Conservation (phyloP, 495 filamentous ascomycete genomes). For the Neurospora sp. region DNA sequence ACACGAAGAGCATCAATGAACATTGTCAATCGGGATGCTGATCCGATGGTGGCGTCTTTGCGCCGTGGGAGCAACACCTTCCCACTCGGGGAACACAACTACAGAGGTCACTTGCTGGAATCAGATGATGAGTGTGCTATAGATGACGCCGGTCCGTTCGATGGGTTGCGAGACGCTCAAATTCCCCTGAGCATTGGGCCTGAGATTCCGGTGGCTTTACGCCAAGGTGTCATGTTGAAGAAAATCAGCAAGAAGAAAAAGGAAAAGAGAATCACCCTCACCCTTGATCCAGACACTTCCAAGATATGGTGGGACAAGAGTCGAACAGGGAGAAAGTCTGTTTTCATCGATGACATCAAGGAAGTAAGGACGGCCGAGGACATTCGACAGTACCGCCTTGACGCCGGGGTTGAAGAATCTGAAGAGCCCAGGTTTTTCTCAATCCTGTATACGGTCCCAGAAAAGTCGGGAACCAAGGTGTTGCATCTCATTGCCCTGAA, state of each 20-base stretch:
- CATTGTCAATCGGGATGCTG: neutral
- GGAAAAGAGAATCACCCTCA: conserved; percentile 61
- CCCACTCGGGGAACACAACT: neutral
- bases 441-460: conserved; percentile 69
- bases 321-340: conserved; percentile 58
- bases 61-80: neutral
- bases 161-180: conserved; percentile 17
- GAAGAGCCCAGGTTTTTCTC: conserved; percentile 72
- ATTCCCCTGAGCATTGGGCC: conserved; percentile 43
- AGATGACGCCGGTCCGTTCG: conserved; percentile 18
- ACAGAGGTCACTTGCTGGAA: conserved; percentile 20
- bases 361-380: conserved; percentile 81
- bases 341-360: conserved; percentile 91
- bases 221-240: conserved; percentile 62
- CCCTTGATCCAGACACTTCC: conserved; percentile 67
- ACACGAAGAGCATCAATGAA: neutral
- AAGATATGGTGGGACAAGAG: conserved; percentile 81
- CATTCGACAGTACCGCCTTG: conserved; percentile 79
- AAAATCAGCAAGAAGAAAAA: conserved; percentile 78
- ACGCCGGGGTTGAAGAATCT: conserved; percentile 56
- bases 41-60: neutral
- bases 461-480: conserved; percentile 62
- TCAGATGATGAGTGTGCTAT: conserved; percentile 53
- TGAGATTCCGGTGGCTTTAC: conserved; percentile 58
- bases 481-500: conserved; percentile 70